Conservation (phyloP, 208 protist species). For the Crithidia acanthocephali region DNA sequence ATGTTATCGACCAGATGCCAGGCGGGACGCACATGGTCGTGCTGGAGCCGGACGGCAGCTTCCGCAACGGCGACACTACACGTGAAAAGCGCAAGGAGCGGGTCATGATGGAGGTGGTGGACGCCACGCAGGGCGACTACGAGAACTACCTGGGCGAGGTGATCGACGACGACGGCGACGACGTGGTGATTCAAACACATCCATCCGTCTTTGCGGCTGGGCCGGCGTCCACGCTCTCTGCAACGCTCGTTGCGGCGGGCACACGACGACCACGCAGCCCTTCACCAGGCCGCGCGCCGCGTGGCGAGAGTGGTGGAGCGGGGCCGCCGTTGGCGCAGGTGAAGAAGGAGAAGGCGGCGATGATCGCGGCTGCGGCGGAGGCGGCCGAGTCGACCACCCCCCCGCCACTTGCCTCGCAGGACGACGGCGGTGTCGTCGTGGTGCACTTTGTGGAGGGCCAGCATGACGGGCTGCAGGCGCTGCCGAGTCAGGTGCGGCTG, state of each 20-base stretch:
- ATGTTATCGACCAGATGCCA: slow-evolving; percentile 76
- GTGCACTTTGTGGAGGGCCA: slow-evolving; percentile 62
- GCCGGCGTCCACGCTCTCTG: not conserved
- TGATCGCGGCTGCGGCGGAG: not conserved
- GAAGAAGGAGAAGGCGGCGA: slow-evolving; percentile 22
- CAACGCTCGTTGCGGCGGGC: slow-evolving; percentile 7
- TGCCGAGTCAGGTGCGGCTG: slow-evolving; percentile 73
- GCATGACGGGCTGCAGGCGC: slow-evolving; percentile 31
- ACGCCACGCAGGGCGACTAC: slow-evolving; percentile 65
- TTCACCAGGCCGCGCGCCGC: not conserved
- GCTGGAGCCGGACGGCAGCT: slow-evolving; percentile 75
- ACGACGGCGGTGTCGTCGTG: slow-evolving; percentile 67
- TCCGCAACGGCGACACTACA: slow-evolving; percentile 72
- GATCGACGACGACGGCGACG: slow-evolving; percentile 45
- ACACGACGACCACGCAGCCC: slow-evolving; percentile 15
- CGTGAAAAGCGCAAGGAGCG: slow-evolving; percentile 67
- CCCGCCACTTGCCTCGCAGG: slow-evolving; percentile 23
- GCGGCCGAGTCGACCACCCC: slow-evolving; percentile 4
- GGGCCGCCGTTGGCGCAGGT: slow-evolving; percentile 10
- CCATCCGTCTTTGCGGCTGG: not conserved
- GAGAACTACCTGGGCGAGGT: slow-evolving; percentile 62
- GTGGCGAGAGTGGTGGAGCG: too few species aligned
- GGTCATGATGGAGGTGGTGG: slow-evolving; percentile 66
- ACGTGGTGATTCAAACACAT: slow-evolving; percentile 19
- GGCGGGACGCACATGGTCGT: slow-evolving; percentile 78